Evolutionary conservation across 2,329 filamentous ascomycete genomes (phyloP).

Genomic region (Trematosphaeria pertusa): DNA sequence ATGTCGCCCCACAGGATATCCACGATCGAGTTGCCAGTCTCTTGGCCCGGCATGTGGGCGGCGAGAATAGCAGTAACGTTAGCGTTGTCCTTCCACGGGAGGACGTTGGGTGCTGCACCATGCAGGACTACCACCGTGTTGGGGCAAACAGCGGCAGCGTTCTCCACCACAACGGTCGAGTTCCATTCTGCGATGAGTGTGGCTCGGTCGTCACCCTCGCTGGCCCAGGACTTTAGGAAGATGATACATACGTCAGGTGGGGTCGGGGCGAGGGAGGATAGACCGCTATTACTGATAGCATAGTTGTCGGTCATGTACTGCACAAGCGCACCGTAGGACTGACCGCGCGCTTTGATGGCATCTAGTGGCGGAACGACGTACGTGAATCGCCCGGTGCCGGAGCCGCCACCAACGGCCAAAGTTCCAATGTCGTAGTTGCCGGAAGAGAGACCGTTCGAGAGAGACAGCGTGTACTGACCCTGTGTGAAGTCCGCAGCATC

Average conservation of each 20-base stretch:
- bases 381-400: slow-evolving; percentile 49
- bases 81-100: slow-evolving; percentile 49
- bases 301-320: slow-evolving; percentile 53
- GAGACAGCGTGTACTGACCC: slow-evolving; percentile 47
- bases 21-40: slow-evolving; percentile 47
- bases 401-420: slow-evolving; percentile 49
- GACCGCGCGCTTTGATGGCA: slow-evolving; percentile 43
- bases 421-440: slow-evolving; percentile 52
- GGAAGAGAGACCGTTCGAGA: slow-evolving; percentile 8
- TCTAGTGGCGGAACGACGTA: slow-evolving; percentile 52
- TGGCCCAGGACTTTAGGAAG: slow-evolving; percentile 62
- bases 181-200: slow-evolving; percentile 53
- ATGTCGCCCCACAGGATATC: slow-evolving; percentile 72
- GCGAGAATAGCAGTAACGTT: slow-evolving; percentile 51
- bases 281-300: slow-evolving; percentile 35
- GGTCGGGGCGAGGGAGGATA: slow-evolving; percentile 35
- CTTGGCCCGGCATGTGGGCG: slow-evolving; percentile 50
- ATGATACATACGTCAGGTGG: slow-evolving; percentile 58
- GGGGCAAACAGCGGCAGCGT: slow-evolving; percentile 51
- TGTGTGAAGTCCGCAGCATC: slow-evolving; percentile 56
- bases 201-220: slow-evolving; percentile 52
- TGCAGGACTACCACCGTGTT: slow-evolving; percentile 60
- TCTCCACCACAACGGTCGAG: slow-evolving; percentile 47
- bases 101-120: slow-evolving; percentile 46
- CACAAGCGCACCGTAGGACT: slow-evolving; percentile 49